Evolutionary conservation across 495 filamentous ascomycete genomes (phyloP).

Genomic region (Penicillium alfredii): DNA sequence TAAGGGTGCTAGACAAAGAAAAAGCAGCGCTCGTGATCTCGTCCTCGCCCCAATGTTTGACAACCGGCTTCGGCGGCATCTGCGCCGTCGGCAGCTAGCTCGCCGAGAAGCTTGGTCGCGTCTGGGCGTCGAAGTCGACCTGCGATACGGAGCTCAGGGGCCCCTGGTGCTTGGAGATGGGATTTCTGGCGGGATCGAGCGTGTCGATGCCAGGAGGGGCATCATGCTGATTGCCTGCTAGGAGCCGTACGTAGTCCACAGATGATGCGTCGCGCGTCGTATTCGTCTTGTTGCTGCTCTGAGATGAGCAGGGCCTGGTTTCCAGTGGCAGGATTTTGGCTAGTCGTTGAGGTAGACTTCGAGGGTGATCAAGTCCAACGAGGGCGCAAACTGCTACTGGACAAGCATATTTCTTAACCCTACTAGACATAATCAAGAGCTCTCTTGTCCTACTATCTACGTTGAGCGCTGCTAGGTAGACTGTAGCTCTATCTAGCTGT

Average conservation of each 20-base stretch:
- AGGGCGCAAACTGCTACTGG: conserved; percentile 34
- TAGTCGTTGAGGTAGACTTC: conserved; percentile 47
- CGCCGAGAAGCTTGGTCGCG: conserved; percentile 23
- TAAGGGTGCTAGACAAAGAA: conserved; percentile 44
- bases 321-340: conserved; percentile 25
- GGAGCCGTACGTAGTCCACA: conserved; percentile 39
- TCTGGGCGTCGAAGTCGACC: conserved; percentile 40
- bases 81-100: conserved; percentile 14
- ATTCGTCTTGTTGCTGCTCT: conserved; percentile 44
- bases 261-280: conserved; percentile 40
- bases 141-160: conserved; percentile 29
- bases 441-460: no score
- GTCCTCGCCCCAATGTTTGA: conserved; percentile 20
- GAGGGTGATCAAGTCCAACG: conserved; percentile 44
- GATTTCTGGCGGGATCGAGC: conserved; percentile 24
- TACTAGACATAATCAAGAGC: no score
- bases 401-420: no score
- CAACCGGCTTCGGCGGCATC: conserved; percentile 22
- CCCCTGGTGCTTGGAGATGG: conserved; percentile 36
- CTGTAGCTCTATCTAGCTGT: no score
- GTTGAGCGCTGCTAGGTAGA: no score
- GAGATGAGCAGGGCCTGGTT: conserved; percentile 47
- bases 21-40: conserved; percentile 39
- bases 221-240: conserved; percentile 38
- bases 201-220: conserved; percentile 47